Conservation (phyloP, 192 early-diverging fungal genomes). For the Phycomyces nitens region DNA sequence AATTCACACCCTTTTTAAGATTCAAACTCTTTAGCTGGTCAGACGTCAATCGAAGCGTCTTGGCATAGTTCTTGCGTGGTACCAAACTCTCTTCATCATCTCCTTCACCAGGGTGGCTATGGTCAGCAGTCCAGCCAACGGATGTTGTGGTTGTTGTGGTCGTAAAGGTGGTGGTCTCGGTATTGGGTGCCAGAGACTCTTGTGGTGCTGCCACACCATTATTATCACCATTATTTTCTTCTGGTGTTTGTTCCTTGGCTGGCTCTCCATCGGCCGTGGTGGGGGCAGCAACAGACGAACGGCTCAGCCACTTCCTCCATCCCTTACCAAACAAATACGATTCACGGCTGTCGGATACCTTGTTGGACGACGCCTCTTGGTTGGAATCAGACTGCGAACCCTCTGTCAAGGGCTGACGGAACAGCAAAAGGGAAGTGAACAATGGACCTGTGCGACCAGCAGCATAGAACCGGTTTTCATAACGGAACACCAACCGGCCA, state of each 20-base stretch:
- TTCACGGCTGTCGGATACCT: slow-evolving; percentile 27
- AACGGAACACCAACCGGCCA: slow-evolving; percentile 49
- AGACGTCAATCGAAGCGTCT: slow-evolving; percentile 89
- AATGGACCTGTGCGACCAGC: slow-evolving; percentile 62
- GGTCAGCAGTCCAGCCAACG: slow-evolving; percentile 28
- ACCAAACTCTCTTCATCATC: slow-evolving; percentile 3
- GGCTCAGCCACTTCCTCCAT: slow-evolving; percentile 40
- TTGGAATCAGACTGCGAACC: slow-evolving; percentile 47
- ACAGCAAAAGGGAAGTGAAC: slow-evolving; percentile 55
- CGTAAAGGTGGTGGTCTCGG: slow-evolving; percentile 31
- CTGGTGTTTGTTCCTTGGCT: background rate
- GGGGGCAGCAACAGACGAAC: slow-evolving; percentile 35
- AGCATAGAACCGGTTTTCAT: slow-evolving; percentile 60
- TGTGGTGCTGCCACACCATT: background rate
- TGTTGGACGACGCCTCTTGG: background rate
- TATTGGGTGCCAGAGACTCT: background rate
- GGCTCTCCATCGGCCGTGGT: background rate
- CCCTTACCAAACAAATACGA: slow-evolving; percentile 38
- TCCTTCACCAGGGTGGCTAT: slow-evolving; percentile 11
- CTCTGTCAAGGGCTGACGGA: slow-evolving; percentile 23
- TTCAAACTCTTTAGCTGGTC: slow-evolving; percentile 84
- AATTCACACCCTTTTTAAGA: slow-evolving; percentile 84
- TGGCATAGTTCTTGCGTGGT: slow-evolving; percentile 63
- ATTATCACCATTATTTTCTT: too few species aligned
- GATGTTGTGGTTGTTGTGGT: slow-evolving; percentile 36